Percentiles rank a stretch among this genome's conserved stretches.
Evolutionary conservation across 768 basidiomycete genomes (phyloP).

Genomic region (Pholiota conissans): DNA sequence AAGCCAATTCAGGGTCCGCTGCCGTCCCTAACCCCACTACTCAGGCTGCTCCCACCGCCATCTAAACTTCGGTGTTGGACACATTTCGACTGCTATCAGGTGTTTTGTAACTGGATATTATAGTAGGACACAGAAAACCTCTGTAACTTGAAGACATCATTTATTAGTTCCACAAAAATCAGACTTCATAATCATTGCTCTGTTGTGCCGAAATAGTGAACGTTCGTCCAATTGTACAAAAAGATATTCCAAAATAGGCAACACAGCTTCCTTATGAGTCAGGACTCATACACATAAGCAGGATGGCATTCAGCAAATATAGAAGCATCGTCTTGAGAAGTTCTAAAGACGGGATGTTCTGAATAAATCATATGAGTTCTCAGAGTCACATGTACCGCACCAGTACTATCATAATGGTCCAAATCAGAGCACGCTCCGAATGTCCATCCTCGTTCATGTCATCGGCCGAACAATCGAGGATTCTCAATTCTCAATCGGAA

Average conservation of each 20-base stretch:
- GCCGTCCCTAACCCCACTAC: background rate
- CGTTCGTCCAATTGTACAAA: no score
- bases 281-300: no score
- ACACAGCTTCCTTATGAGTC: background rate
- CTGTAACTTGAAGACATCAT: background rate
- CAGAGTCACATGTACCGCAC: no score
- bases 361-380: no score
- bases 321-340: no score
- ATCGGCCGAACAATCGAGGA: background rate
- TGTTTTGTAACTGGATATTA: background rate
- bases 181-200: background rate
- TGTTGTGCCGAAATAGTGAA: no score
- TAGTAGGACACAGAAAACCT: background rate
- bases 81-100: no score
- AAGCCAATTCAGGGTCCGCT: slow-evolving; percentile 5
- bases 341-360: no score
- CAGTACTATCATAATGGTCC: no score
- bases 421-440: background rate
- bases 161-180: background rate
- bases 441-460: no score
- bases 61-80: no score
- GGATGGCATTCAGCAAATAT: no score
- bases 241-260: background rate
- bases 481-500: background rate
- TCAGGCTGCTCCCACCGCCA: background rate